Percentiles rank a stretch among this genome's conserved stretches.
phyloP scores from a whole-genome alignment of 2,329 filamentous ascomycete species.

The Colletotrichum cordylinicola region DNA sequence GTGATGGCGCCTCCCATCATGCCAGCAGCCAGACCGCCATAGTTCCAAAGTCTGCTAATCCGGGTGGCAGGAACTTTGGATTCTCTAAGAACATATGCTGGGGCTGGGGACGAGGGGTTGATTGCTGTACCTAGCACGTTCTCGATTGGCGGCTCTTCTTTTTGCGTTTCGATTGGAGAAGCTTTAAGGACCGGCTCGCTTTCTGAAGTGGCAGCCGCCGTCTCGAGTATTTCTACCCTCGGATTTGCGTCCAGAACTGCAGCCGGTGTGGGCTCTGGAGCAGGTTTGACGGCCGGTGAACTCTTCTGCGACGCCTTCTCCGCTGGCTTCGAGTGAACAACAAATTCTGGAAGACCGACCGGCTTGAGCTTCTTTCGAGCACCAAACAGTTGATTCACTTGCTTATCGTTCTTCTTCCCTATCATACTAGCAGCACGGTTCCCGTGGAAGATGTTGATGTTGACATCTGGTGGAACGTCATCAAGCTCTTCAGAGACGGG shows the following conservation, averaged over 20 bases:
- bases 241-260: background rate
- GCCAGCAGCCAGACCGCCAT: conserved; percentile 88
- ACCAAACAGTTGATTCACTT: background rate
- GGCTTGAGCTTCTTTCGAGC: conserved; percentile 15
- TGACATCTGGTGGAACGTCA: conserved; percentile 44
- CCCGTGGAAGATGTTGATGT: conserved; percentile 56
- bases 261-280: background rate
- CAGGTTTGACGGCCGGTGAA: background rate
- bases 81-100: conserved; percentile 73
- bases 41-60: conserved; percentile 91
- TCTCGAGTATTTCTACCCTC: background rate
- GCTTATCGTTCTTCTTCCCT: background rate
- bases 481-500: conserved; percentile 27
- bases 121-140: background rate
- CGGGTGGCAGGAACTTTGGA: conserved; percentile 90
- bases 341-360: conserved; percentile 28
- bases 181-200: background rate
- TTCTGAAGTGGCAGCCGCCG: background rate
- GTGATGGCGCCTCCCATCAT: conserved; percentile 94
- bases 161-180: background rate
- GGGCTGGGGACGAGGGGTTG: background rate
- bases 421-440: conserved; percentile 50
- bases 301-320: background rate
- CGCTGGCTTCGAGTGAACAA: conserved; percentile 5
- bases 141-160: background rate